Percentiles rank a stretch among this genome's conserved stretches.
These are phyloP conservation scores for Balamuthia mandrillaris DNA, from an alignment of 208 protist species.

Conservation along the genomic window DNA sequence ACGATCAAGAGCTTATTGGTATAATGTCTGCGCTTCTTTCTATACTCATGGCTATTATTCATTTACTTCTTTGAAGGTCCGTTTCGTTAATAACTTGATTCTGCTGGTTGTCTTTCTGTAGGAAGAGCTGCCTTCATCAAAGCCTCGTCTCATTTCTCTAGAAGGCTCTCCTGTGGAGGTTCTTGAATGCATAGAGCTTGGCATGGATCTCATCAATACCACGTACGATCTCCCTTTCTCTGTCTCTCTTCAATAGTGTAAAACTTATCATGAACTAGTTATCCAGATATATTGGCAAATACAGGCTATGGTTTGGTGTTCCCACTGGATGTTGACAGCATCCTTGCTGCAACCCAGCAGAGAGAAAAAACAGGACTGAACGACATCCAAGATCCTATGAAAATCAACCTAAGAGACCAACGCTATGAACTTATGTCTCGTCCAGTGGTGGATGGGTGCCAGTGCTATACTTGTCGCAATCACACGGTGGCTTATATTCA, in stretches of 20 bases:
- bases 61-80: background rate
- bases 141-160: background rate
- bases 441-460: background rate
- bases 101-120: background rate
- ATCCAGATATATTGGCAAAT: too few species aligned
- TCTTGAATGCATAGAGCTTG: background rate
- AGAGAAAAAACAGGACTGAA: too few species aligned
- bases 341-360: too few species aligned
- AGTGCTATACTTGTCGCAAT: conserved; percentile 11
- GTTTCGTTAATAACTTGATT: background rate
- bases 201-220: background rate
- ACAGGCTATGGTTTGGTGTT: too few species aligned
- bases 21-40: background rate
- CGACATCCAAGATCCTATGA: too few species aligned
- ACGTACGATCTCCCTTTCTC: background rate
- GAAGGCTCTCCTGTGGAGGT: background rate
- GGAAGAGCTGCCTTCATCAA: background rate
- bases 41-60: background rate
- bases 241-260: too few species aligned
- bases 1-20: background rate
- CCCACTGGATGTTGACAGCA: too few species aligned
- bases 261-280: too few species aligned
- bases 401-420: background rate
- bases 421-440: too few species aligned
- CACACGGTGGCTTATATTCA: conserved; percentile 14